Percentiles rank a stretch among this genome's conserved stretches.
phyloP scores from a whole-genome alignment of 1,284 basidiomycete species.

The Austropuccinia psidii region DNA sequence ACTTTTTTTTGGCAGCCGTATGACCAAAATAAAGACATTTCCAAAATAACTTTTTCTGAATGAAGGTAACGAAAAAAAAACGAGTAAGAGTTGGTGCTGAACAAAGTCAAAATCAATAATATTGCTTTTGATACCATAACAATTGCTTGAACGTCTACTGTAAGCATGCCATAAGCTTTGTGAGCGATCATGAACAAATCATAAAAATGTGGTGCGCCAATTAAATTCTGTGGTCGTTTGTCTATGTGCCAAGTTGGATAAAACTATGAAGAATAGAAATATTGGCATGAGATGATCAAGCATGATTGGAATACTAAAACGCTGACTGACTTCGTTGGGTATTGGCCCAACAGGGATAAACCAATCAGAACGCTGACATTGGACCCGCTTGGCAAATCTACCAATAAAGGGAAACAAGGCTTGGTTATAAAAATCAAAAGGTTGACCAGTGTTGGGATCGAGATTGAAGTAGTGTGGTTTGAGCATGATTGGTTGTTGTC shows the following conservation, averaged over 20 bases:
- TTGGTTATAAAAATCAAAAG: constrained; percentile 53
- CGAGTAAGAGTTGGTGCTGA: constrained; percentile 57
- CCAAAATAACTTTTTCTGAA: neutral
- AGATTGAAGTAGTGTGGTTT: constrained; percentile 77
- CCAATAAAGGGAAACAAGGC: constrained; percentile 74
- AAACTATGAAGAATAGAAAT: constrained; percentile 37
- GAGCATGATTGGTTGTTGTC: constrained; percentile 64
- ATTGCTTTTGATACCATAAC: constrained; percentile 53
- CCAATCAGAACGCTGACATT: constrained; percentile 47
- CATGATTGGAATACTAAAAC: neutral
- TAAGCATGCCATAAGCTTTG: constrained; percentile 71
- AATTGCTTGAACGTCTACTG: constrained; percentile 75
- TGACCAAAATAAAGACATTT: constrained; percentile 65
- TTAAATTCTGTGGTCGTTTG: constrained; percentile 62
- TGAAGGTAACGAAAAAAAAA: neutral
- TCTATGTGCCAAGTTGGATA: constrained; percentile 48
- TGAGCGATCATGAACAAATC: constrained; percentile 75
- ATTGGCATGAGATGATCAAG: no score
- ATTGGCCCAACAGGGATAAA: constrained; percentile 71
- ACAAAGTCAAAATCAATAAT: constrained; percentile 63
- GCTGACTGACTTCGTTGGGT: constrained; percentile 68
- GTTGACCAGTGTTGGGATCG: constrained; percentile 57
- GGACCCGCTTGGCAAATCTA: constrained; percentile 63
- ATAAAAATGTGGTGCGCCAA: constrained; percentile 90
- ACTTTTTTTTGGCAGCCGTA: constrained; percentile 65